A percentile compares a stretch with the other conserved stretches of the same genome.
phyloP scores from a whole-genome alignment of 257 asterid genomes.

The Petunia axillaris region DNA sequence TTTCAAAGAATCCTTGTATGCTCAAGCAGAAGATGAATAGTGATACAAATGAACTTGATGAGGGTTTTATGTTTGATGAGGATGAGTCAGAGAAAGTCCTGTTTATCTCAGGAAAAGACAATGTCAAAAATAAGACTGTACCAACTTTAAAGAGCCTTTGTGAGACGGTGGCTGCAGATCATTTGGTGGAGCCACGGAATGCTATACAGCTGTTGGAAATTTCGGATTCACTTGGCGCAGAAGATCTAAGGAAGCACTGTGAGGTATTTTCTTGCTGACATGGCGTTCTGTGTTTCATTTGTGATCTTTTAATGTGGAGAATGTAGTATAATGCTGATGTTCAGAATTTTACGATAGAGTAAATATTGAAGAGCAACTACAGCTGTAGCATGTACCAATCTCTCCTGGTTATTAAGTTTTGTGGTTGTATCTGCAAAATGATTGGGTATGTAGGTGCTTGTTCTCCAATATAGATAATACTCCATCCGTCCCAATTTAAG shows the following conservation, averaged over 20 bases:
- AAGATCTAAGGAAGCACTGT: slow-evolving; percentile 74
- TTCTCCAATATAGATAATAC: not conserved
- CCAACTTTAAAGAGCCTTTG: slow-evolving; percentile 91
- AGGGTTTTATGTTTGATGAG: slow-evolving; percentile 72
- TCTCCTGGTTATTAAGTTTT: not conserved
- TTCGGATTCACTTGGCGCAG: slow-evolving; percentile 87
- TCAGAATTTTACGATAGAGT: not conserved
- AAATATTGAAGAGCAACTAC: not conserved
- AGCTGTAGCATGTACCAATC: not conserved
- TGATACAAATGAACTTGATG: slow-evolving; percentile 61
- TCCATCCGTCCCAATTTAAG: too few relatives aligned
- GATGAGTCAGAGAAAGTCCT: slow-evolving; percentile 49
- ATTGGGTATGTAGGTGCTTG: not conserved
- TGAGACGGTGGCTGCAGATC: slow-evolving; percentile 78
- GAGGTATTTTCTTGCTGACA: slow-evolving; percentile 51
- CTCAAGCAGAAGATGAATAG: slow-evolving; percentile 36
- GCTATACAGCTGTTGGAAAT: slow-evolving; percentile 83
- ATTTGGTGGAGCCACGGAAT: slow-evolving; percentile 91
- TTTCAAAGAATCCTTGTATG: slow-evolving; percentile 37
- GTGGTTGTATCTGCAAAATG: not conserved
- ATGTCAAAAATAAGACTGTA: slow-evolving; percentile 31
- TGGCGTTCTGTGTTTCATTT: not conserved
- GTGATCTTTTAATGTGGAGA: not conserved
- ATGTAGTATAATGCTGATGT: not conserved
- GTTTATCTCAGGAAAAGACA: slow-evolving; percentile 43